Conservation (phyloP, 768 basidiomycete species). For the Kwoniella newhampshirensis region DNA sequence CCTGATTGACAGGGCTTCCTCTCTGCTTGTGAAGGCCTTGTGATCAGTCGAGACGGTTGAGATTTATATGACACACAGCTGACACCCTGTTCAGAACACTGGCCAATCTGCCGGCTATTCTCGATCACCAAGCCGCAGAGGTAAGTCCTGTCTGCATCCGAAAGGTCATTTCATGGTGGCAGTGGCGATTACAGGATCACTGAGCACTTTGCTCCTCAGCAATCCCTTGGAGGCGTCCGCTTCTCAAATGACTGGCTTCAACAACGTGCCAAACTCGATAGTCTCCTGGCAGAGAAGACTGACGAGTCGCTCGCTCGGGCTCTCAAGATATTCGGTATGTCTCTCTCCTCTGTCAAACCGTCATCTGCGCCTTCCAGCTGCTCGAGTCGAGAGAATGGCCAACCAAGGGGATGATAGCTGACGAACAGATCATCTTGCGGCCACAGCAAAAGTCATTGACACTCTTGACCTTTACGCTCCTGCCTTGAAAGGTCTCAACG, state of each 20-base stretch:
- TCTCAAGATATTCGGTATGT: conserved; percentile 32
- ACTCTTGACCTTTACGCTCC: conserved; percentile 39
- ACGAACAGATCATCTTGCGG: too few species aligned
- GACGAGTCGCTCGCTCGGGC: conserved; percentile 24
- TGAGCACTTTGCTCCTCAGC: not conserved
- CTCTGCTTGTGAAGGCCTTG: not conserved
- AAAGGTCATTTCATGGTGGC: conserved; percentile 1
- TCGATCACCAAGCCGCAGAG: conserved; percentile 36
- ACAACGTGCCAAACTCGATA: conserved; percentile 22
- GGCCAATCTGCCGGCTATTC: conserved; percentile 24
- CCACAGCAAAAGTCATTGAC: conserved; percentile 40
- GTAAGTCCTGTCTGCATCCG: conserved; percentile 11
- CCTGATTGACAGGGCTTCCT: not conserved
- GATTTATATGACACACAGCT: too few species aligned
- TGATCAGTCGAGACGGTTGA: too few species aligned
- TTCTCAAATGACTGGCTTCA: conserved; percentile 30
- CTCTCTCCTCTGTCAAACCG: not conserved
- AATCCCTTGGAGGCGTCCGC: conserved; percentile 26
- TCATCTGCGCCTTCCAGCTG: too few species aligned
- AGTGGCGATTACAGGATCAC: not conserved
- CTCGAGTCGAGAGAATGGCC: too few species aligned
- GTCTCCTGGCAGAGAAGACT: conserved; percentile 12
- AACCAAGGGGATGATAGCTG: too few species aligned
- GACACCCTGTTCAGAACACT: conserved; percentile 18
- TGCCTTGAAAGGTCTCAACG: conserved; percentile 34